Conservation (phyloP, 805 yeast species). For the Schwanniomyces pseudopolymorphus region DNA sequence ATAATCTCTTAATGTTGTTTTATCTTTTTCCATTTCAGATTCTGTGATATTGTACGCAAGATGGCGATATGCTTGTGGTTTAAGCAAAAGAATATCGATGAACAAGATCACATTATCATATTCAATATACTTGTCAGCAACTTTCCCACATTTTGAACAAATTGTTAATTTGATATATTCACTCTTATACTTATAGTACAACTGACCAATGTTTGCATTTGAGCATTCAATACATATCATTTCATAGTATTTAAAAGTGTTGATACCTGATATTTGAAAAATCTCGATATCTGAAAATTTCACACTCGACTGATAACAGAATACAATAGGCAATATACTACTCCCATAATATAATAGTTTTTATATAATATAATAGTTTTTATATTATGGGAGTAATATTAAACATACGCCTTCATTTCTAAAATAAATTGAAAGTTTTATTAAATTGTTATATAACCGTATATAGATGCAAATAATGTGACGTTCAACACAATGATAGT, state of each 20-base stretch:
- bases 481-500: constrained; percentile 8
- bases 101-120: constrained; percentile 81
- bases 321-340: too few species aligned
- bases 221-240: constrained; percentile 94
- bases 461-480: neutral
- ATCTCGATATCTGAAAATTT: neutral
- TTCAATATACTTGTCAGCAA: constrained; percentile 91
- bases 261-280: neutral
- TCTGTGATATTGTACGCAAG: constrained; percentile 70
- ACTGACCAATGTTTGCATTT: constrained; percentile 53
- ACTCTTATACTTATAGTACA: constrained; percentile 72
- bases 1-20: constrained; percentile 4
- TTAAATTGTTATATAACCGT: neutral
- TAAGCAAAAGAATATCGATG: constrained; percentile 77
- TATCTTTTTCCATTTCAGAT: constrained; percentile 13
- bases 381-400: too few species aligned
- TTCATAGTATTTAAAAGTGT: neutral
- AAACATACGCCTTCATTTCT: neutral
- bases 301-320: neutral
- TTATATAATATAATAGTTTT: too few species aligned
- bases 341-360: too few species aligned
- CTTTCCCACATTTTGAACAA: constrained; percentile 67
- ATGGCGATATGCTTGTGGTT: constrained; percentile 88
- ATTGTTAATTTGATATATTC: constrained; percentile 77
- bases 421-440: neutral